Percentiles rank a stretch among this genome's conserved stretches.
These are phyloP conservation scores for Collybia sordida DNA, from an alignment of 768 basidiomycete genomes.

Conservation along the genomic window DNA sequence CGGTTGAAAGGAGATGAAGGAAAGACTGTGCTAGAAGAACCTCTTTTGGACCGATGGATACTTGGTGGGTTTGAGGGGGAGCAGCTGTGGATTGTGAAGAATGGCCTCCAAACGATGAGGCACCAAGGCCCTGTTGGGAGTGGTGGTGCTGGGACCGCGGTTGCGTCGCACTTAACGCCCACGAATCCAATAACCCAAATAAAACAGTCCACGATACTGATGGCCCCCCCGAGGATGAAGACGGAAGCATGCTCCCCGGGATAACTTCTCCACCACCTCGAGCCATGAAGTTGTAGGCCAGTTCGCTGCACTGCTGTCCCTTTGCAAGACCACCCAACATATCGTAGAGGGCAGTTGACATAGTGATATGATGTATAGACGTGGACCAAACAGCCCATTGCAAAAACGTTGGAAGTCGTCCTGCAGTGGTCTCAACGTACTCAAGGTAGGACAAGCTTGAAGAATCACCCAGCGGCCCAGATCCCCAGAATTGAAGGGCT, in stretches of 20 bases:
- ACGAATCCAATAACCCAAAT: slow-evolving; percentile 73
- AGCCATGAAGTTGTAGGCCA: slow-evolving; percentile 87
- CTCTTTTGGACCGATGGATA: slow-evolving; percentile 64
- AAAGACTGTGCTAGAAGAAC: slow-evolving; percentile 79
- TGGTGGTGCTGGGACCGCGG: slow-evolving; percentile 46
- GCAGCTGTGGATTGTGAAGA: slow-evolving; percentile 33
- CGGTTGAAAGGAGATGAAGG: slow-evolving; percentile 74
- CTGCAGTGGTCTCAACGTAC: slow-evolving; percentile 56
- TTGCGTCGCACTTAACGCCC: slow-evolving; percentile 56
- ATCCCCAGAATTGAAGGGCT: slow-evolving; percentile 86
- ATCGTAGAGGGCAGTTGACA: slow-evolving; percentile 82
- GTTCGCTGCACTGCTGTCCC: slow-evolving; percentile 82
- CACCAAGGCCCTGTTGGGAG: slow-evolving; percentile 24
- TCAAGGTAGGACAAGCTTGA: slow-evolving; percentile 54
- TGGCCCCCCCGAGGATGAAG: slow-evolving; percentile 48
- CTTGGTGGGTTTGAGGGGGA: slow-evolving; percentile 42
- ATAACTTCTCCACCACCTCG: slow-evolving; percentile 71
- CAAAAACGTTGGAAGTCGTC: slow-evolving; percentile 71
- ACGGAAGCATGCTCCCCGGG: slow-evolving; percentile 54
- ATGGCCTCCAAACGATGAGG: slow-evolving; percentile 22
- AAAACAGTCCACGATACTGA: slow-evolving; percentile 78
- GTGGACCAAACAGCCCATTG: slow-evolving; percentile 92
- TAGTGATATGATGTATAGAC: slow-evolving; percentile 65
- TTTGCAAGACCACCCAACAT: slow-evolving; percentile 86
- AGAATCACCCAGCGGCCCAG: slow-evolving; percentile 44